These are phyloP conservation scores for Rhizopus sp. DNA, from an alignment of 371 early-diverging fungal species.

Conservation along the genomic window DNA sequence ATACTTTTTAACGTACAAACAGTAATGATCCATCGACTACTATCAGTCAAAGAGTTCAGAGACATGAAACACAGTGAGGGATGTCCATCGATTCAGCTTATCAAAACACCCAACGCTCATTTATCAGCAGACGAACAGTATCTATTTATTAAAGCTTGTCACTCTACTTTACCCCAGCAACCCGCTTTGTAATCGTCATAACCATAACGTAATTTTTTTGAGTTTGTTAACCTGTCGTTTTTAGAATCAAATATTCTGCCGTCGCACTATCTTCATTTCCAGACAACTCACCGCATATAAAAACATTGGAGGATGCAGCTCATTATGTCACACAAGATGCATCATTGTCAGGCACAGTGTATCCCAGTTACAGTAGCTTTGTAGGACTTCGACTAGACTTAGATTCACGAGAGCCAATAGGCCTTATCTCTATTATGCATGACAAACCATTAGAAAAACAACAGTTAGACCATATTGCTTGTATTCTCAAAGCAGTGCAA, in stretches of 20 bases:
- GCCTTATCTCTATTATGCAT: constrained; percentile 20
- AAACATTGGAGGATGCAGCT: constrained; percentile 14
- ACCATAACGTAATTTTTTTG: not conserved
- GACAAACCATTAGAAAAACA: constrained; percentile 17
- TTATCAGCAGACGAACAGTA: constrained; percentile 4
- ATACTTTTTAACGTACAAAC: constrained; percentile 20
- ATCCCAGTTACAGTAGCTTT: constrained; percentile 18
- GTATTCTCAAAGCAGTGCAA: constrained; percentile 35
- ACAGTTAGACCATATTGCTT: constrained; percentile 8
- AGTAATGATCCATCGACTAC: constrained; percentile 24
- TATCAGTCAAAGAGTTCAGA: constrained; percentile 20
- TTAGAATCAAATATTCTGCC: constrained; percentile 18
- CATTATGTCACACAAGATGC: constrained; percentile 13
- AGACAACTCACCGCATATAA: constrained; percentile 16
- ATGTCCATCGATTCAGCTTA: constrained; percentile 12
- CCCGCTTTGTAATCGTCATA: constrained; percentile 12
- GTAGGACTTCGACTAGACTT: constrained; percentile 22
- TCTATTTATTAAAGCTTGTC: constrained; percentile 16
- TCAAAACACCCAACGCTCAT: not conserved
- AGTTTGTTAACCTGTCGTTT: constrained; percentile 5
- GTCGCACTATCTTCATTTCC: constrained; percentile 11
- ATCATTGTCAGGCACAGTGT: constrained; percentile 8
- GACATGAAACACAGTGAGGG: constrained; percentile 25
- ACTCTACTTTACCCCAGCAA: constrained; percentile 9
- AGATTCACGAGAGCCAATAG: constrained; percentile 15